These are phyloP conservation scores for Nicotiana noctiflora DNA, from an alignment of 257 asterid species.

Conservation along the genomic window DNA sequence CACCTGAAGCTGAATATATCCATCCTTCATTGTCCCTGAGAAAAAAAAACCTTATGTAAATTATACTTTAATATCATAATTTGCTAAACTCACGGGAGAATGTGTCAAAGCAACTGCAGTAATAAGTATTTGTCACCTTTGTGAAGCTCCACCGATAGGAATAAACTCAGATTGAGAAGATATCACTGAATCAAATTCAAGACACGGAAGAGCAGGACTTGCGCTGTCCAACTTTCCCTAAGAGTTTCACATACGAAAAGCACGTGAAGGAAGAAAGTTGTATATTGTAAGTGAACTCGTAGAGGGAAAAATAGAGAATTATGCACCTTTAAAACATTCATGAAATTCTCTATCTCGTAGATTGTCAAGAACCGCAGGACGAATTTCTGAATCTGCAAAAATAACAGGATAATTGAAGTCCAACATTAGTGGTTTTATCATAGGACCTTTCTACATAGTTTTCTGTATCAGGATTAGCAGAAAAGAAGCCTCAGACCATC, in stretches of 20 bases:
- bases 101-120: neutral
- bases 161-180: conserved; percentile 62
- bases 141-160: conserved; percentile 37
- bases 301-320: neutral
- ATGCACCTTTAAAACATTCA: conserved; percentile 55
- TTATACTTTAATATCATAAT: neutral
- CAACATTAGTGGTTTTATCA: neutral
- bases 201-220: conserved; percentile 25
- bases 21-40: conserved; percentile 35
- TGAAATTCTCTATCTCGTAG: conserved; percentile 54
- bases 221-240: conserved; percentile 47
- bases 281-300: neutral
- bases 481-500: neutral
- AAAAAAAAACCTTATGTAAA: neutral
- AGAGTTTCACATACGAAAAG: conserved; percentile 6
- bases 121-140: conserved; percentile 25
- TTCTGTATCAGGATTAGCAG: neutral
- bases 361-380: conserved; percentile 45
- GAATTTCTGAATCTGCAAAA: conserved; percentile 68
- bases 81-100: neutral
- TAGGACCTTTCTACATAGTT: neutral
- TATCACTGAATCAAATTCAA: conserved; percentile 29
- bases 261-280: neutral
- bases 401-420: neutral
- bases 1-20: conserved; percentile 31